phyloP scores from a whole-genome alignment of 306 rosid species.

The Casuarina glauca region DNA sequence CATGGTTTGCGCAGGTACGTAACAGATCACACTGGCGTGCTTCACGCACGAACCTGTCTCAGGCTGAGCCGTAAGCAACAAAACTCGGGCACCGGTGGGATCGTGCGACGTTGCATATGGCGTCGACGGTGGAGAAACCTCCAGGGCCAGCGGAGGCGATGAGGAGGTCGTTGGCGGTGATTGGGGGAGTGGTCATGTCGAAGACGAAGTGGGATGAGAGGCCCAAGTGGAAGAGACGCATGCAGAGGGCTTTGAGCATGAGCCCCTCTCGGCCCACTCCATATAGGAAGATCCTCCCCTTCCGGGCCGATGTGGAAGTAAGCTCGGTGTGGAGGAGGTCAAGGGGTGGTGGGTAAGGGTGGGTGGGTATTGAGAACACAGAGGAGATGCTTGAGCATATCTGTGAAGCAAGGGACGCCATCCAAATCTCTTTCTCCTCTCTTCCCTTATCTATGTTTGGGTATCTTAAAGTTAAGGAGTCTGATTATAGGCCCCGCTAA shows the following conservation, averaged over 20 bases:
- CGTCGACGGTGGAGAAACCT: constrained; percentile 89
- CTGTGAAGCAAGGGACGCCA: constrained; percentile 61
- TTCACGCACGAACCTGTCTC: constrained; percentile 67
- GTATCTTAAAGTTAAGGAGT: too few relatives aligned
- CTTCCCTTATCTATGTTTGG: neutral
- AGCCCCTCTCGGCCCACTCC: constrained; percentile 93
- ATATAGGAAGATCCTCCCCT: constrained; percentile 64
- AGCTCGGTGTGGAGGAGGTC: constrained; percentile 58
- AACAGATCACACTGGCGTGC: constrained; percentile 62
- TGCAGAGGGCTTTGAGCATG: constrained; percentile 81
- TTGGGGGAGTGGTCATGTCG: constrained; percentile 87
- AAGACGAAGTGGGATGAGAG: constrained; percentile 71
- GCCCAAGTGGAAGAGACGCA: constrained; percentile 82
- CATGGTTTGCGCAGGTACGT: constrained; percentile 91
- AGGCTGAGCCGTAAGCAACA: constrained; percentile 83
- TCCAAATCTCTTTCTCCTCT: neutral
- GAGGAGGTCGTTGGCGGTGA: constrained; percentile 62
- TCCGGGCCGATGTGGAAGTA: constrained; percentile 39
- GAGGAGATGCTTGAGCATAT: constrained; percentile 71
- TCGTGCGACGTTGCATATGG: constrained; percentile 61
- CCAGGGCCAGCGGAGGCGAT: constrained; percentile 87
- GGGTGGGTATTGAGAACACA: constrained; percentile 65
- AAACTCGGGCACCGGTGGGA: constrained; percentile 65
- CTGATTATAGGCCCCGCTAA: too few relatives aligned
- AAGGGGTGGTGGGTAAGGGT: constrained; percentile 54